These are phyloP conservation scores for Mrakia gelida DNA, from an alignment of 768 basidiomycete genomes.

Conservation along the genomic window DNA sequence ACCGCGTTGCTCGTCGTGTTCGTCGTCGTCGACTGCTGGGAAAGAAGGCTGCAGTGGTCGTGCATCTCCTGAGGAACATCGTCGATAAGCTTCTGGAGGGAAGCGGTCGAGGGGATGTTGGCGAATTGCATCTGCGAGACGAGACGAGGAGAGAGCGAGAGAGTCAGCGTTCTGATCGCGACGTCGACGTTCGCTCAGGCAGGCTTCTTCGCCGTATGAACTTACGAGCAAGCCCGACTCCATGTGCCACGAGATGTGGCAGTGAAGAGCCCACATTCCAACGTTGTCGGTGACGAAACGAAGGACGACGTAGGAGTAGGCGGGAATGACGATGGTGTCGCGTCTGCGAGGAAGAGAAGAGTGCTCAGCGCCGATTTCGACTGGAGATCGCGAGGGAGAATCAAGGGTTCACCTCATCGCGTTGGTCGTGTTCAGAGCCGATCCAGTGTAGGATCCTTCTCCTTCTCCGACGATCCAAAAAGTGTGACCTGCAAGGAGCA, in stretches of 20 bases:
- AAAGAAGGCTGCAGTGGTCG: conserved; percentile 11
- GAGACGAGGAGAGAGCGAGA: not conserved
- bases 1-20: not conserved
- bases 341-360: too few species aligned
- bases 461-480: conserved; percentile 29
- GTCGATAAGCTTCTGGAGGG: not conserved
- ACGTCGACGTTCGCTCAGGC: too few species aligned
- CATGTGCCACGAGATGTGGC: conserved; percentile 6
- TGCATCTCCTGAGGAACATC: conserved; percentile 11
- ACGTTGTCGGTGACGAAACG: conserved; percentile 53
- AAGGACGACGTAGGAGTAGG: conserved; percentile 47
- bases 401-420: conserved; percentile 43
- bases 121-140: conserved; percentile 14
- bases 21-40: not conserved
- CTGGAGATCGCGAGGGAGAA: not conserved
- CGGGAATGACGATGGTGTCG: conserved; percentile 49
- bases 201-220: not conserved
- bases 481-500: conserved; percentile 27
- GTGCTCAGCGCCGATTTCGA: too few species aligned
- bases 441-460: conserved; percentile 2
- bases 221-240: conserved; percentile 1
- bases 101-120: not conserved
- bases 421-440: conserved; percentile 43
- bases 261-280: conserved; percentile 11
- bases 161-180: too few species aligned